phyloP scores from a whole-genome alignment of 305 asterid genomes.

The Fraxinus ornus region DNA sequence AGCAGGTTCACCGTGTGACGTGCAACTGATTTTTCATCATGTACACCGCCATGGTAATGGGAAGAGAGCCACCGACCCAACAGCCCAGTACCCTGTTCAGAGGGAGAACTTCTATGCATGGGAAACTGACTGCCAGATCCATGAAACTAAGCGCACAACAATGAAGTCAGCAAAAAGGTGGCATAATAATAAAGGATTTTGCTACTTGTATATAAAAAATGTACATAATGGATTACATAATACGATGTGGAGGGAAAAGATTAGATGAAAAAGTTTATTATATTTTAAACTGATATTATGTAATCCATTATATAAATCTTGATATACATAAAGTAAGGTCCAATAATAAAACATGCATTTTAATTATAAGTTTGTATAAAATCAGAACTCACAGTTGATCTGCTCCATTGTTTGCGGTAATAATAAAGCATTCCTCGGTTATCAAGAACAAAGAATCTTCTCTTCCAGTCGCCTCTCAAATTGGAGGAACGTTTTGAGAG shows the following conservation, averaged over 20 bases:
- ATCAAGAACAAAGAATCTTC: slow-evolving; percentile 68
- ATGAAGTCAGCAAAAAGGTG: slow-evolving; percentile 27
- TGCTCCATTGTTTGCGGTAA: slow-evolving; percentile 66
- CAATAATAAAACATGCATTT: slow-evolving; percentile 11
- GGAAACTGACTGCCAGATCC: slow-evolving; percentile 45
- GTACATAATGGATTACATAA: too few relatives aligned
- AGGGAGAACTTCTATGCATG: slow-evolving; percentile 38
- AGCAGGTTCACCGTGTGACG: slow-evolving; percentile 66
- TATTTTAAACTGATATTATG: too few relatives aligned
- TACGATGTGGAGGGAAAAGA: too few relatives aligned
- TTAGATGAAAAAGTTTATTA: too few relatives aligned
- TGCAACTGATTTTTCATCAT: slow-evolving; percentile 66
- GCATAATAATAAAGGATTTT: slow-evolving; percentile 4
- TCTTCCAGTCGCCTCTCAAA: slow-evolving; percentile 78
- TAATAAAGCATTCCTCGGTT: slow-evolving; percentile 63
- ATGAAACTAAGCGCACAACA: slow-evolving; percentile 38
- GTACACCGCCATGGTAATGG: slow-evolving; percentile 73
- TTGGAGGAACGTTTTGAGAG: slow-evolving; percentile 76
- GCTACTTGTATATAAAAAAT: too few relatives aligned
- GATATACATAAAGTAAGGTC: too few relatives aligned
- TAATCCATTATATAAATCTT: too few relatives aligned
- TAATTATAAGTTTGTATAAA: slow-evolving; percentile 6
- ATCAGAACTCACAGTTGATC: slow-evolving; percentile 45
- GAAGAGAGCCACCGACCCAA: slow-evolving; percentile 74
- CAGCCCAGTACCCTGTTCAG: slow-evolving; percentile 59